Evolutionary conservation across 495 filamentous ascomycete genomes (phyloP), one percentile per base, ranked within the genome.

Genomic region (Chlorociboria aeruginascens): DNA sequence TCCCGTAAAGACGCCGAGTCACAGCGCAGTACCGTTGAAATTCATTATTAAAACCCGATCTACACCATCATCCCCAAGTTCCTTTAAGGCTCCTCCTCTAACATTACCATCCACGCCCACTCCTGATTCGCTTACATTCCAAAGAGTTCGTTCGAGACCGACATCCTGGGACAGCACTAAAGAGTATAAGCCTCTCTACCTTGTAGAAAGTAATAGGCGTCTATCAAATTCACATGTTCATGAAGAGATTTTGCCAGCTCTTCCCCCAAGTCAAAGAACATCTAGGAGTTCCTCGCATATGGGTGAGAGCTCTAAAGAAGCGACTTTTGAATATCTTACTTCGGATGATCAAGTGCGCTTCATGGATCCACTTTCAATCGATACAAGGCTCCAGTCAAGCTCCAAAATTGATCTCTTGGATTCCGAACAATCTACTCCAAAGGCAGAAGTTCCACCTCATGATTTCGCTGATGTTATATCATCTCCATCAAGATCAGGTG

Each of bases 161-260:
- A 74, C 54, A 12, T 71, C 67, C 8, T 76, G 72, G 72, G 72
- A 74, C 37, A 66, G 56, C 41, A 59, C 61, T 11, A 66, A 65
- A 35, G 70, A 69, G 48, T 68, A 70, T 48, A 69, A 67, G 56
- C 74, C 74, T 20, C 50, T 77, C 8, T 65, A 58, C 43, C 65
- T 77, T 12, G 57, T 74, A 8, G 70, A 76, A 42, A 68, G 66
- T 35, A 63, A 54, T 12, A 48, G 61, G 37, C 36, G 53, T 14
- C 44, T 33, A 3, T 49, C 45, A n/a, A 49, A 17, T 35, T 33
- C 20, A 10, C 41, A 39, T 10, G 7, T 38, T 0, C 36, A 45
- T n/a, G 43, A 60, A 38, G 51, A 51, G 9, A 20, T 39, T 1
- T 35, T 62, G 0, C 57, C 59, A 16, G 63, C 48, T 7, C 46